phyloP scores from a whole-genome alignment of 2,329 filamentous ascomycete genomes.

The Bipolaris bicolor region DNA sequence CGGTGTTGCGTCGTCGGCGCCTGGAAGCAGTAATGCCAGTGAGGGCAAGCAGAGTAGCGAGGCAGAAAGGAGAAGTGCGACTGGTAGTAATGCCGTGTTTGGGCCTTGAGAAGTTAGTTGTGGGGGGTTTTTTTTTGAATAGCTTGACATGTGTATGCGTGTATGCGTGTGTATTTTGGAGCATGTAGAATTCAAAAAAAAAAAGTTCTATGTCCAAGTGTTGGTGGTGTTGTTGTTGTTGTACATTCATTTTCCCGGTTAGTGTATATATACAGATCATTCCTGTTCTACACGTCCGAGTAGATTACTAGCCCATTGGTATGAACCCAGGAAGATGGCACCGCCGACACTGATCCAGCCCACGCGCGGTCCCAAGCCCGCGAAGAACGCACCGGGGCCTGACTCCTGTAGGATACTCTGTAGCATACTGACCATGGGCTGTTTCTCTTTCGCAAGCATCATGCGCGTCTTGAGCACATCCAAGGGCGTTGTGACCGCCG shows the following conservation, averaged over 20 bases:
- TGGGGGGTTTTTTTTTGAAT: neutral
- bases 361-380: constrained; percentile 79
- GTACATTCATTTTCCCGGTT: neutral
- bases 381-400: constrained; percentile 73
- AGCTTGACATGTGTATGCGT: neutral
- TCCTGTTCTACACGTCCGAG: constrained; percentile 57
- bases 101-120: constrained; percentile 14
- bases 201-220: neutral
- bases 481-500: constrained; percentile 86
- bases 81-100: constrained; percentile 23
- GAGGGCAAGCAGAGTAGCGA: constrained; percentile 46
- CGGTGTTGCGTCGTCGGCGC: constrained; percentile 15
- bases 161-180: neutral
- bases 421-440: constrained; percentile 65
- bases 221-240: neutral
- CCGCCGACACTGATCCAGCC: constrained; percentile 96
- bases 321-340: constrained; percentile 91
- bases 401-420: constrained; percentile 67
- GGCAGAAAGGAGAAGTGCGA: constrained; percentile 29
- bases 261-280: neutral
- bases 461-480: constrained; percentile 97
- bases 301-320: constrained; percentile 85
- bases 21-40: constrained; percentile 34
- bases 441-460: constrained; percentile 80
- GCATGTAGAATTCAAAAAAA: too few relatives aligned